Conservation (phyloP, 2,329 filamentous ascomycete species). For the Daldinia sp. region DNA sequence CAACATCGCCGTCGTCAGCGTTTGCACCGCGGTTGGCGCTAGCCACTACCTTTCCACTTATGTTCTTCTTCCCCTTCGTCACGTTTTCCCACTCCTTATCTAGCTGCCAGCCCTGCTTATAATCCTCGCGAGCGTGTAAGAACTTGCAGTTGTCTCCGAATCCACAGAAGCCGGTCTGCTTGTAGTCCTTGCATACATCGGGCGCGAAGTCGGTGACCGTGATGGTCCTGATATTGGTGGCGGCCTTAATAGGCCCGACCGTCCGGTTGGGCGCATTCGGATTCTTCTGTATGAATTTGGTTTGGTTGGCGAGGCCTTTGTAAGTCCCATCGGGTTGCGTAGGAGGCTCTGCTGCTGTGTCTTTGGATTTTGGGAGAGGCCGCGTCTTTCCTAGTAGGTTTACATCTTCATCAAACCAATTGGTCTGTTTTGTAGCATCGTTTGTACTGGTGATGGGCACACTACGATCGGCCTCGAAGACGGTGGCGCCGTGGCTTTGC, state of each 20-base stretch:
- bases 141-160: slow-evolving; percentile 87
- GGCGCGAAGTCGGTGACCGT: slow-evolving; percentile 92
- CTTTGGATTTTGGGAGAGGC: slow-evolving; percentile 50
- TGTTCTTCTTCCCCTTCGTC: slow-evolving; percentile 76
- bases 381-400: slow-evolving; percentile 71
- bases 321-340: slow-evolving; percentile 73
- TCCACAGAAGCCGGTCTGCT: slow-evolving; percentile 78
- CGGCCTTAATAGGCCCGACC: slow-evolving; percentile 88
- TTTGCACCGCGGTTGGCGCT: slow-evolving; percentile 63
- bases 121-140: slow-evolving; percentile 79
- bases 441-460: slow-evolving; percentile 75
- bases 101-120: slow-evolving; percentile 94
- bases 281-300: slow-evolving; percentile 83
- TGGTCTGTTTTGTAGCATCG: slow-evolving; percentile 88
- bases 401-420: slow-evolving; percentile 88
- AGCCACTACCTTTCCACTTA: slow-evolving; percentile 71
- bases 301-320: slow-evolving; percentile 78
- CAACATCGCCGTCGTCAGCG: slow-evolving; percentile 59
- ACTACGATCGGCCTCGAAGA: slow-evolving; percentile 71
- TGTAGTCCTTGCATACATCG: slow-evolving; percentile 96
- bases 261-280: slow-evolving; percentile 76
- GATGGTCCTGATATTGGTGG: slow-evolving; percentile 90
- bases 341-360: slow-evolving; percentile 18
- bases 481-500: slow-evolving; percentile 62
- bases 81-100: slow-evolving; percentile 93